Evolutionary conservation across 2,329 filamentous ascomycete species (phyloP).

Genomic region (Raffaelea arxii): DNA sequence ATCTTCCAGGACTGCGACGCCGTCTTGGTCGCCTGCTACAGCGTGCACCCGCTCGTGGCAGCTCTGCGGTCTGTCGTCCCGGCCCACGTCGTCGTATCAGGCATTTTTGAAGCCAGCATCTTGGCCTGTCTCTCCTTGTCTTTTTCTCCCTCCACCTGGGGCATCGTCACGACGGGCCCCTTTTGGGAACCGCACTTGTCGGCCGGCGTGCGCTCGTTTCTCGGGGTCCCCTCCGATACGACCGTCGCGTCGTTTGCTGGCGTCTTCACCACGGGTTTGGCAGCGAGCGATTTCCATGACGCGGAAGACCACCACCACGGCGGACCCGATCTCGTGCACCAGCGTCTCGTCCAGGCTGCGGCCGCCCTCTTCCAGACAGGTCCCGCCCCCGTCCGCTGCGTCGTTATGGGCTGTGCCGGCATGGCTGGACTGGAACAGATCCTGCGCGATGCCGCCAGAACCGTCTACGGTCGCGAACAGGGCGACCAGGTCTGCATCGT

Average conservation of each 20-base stretch:
- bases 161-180: conserved; percentile 79
- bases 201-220: conserved; percentile 52
- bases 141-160: conserved; percentile 48
- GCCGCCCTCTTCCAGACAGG: no score
- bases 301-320: no score
- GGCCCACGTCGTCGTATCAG: conserved; percentile 47
- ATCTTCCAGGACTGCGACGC: conserved; percentile 50
- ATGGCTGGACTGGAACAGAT: conserved; percentile 79
- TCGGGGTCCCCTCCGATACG: conserved; percentile 38
- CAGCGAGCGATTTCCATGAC: conserved; percentile 69
- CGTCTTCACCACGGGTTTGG: conserved; percentile 72
- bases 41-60: conserved; percentile 66
- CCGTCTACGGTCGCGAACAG: conserved; percentile 50
- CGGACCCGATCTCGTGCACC: no score
- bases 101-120: conserved; percentile 83
- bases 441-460: conserved; percentile 59
- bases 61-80: conserved; percentile 29
- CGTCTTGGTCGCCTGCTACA: conserved; percentile 85
- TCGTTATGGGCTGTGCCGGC: conserved; percentile 82
- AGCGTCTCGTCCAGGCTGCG: no score
- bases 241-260: conserved; percentile 55
- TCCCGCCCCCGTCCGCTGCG: conserved; percentile 54
- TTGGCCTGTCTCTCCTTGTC: conserved; percentile 54
- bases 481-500: conserved; percentile 54
- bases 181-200: conserved; percentile 71